A percentile compares a stretch with the other conserved stretches of the same genome.
Evolutionary conservation across 1,284 basidiomycete genomes (phyloP).

Genomic region (Moesziomyces sp.): DNA sequence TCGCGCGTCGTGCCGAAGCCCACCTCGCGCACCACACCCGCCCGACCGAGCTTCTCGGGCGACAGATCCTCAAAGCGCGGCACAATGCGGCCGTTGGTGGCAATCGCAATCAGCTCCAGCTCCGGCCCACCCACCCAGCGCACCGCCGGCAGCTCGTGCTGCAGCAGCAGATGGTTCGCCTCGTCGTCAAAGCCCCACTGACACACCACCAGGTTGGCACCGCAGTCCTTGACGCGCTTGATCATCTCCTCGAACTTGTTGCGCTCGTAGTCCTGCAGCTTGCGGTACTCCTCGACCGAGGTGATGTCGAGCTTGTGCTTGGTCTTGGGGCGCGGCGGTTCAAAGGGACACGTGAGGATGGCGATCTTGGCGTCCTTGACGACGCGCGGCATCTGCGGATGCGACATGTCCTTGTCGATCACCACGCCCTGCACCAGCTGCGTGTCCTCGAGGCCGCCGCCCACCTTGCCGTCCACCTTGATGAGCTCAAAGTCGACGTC

Average conservation of each 20-base stretch:
- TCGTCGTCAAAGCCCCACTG: conserved; percentile 99
- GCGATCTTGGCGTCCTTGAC: conserved; percentile 91
- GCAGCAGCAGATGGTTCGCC: conserved; percentile 96
- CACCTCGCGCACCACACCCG: conserved; percentile 91
- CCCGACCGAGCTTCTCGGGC: conserved; percentile 88
- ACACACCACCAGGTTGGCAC: conserved; percentile 97
- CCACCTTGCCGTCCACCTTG: conserved; percentile 99
- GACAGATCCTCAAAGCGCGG: conserved; percentile 96
- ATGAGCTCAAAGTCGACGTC: conserved; percentile 99
- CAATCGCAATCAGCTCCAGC: conserved; percentile 98
- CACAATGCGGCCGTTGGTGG: conserved; percentile 97
- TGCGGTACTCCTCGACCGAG: conserved; percentile 96
- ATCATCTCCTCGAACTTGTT: conserved; percentile 98
- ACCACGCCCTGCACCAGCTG: conserved; percentile 92
- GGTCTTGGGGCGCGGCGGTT: conserved; percentile 97
- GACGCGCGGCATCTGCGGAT: conserved; percentile 93
- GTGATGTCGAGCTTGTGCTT: conserved; percentile 99
- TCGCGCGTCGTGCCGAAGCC: conserved; percentile 97
- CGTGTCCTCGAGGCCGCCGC: conserved; percentile 94
- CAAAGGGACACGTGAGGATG: conserved; percentile 98
- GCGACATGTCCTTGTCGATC: conserved; percentile 99
- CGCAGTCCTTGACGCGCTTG: conserved; percentile 94
- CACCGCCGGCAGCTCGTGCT: conserved; percentile 96
- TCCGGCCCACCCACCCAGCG: conserved; percentile 99
- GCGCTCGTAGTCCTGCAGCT: conserved; percentile 92